These are phyloP conservation scores for Suhomyces atakaporum DNA, from an alignment of 1,139 yeast genomes.

Conservation along the genomic window DNA sequence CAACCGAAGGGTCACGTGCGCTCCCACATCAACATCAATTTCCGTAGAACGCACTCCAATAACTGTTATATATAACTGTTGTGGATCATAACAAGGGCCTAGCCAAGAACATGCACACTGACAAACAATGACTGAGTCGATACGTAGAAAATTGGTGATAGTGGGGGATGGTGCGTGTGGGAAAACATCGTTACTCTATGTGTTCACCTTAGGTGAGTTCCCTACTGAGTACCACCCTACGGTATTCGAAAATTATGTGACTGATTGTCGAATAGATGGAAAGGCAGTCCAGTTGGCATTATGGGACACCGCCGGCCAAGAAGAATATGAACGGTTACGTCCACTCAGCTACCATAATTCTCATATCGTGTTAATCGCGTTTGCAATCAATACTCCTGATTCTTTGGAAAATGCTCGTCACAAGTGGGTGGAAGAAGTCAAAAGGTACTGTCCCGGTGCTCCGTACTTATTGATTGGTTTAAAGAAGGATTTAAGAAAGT, in stretches of 20 bases:
- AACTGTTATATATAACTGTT: too few relatives aligned
- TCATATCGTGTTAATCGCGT: slow-evolving; percentile 87
- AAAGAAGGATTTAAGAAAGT: slow-evolving; percentile 79
- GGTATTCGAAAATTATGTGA: slow-evolving; percentile 91
- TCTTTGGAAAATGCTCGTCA: slow-evolving; percentile 91
- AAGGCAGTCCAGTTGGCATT: slow-evolving; percentile 84
- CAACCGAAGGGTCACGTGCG: too few relatives aligned
- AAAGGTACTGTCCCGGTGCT: slow-evolving; percentile 92
- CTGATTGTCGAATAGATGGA: slow-evolving; percentile 91
- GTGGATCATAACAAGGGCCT: background rate
- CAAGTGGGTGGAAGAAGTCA: slow-evolving; percentile 92
- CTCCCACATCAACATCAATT: too few relatives aligned
- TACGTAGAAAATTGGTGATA: slow-evolving; percentile 79
- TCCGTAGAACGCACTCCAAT: too few relatives aligned
- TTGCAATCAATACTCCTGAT: slow-evolving; percentile 89
- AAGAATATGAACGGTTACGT: slow-evolving; percentile 93
- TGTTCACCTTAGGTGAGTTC: slow-evolving; percentile 85
- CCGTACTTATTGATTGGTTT: slow-evolving; percentile 94
- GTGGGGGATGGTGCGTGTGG: slow-evolving; percentile 98
- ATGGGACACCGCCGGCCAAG: slow-evolving; percentile 97
- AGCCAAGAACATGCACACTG: slow-evolving; percentile 2
- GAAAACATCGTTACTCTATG: slow-evolving; percentile 86
- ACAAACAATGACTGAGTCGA: slow-evolving; percentile 19
- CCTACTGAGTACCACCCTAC: slow-evolving; percentile 90
- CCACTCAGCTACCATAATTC: slow-evolving; percentile 93